Conservation (phyloP, 257 asterid genomes). For the Solanum medicagineum region DNA sequence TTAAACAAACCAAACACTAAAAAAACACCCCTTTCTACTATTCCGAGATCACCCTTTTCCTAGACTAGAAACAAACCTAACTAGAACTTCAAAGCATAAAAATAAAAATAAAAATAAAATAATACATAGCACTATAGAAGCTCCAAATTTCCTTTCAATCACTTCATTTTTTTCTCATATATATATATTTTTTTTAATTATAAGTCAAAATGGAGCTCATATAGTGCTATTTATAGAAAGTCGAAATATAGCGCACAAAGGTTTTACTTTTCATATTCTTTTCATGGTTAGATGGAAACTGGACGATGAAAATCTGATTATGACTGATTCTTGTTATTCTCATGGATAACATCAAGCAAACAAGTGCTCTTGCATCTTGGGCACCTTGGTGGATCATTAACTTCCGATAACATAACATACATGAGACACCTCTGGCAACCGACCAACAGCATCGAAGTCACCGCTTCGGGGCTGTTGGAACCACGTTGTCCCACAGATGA, state of each 20-base stretch:
- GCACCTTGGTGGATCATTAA: constrained; percentile 62
- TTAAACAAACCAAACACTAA: background rate
- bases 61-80: background rate
- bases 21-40: background rate
- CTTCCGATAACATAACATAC: constrained; percentile 82
- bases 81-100: background rate
- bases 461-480: constrained; percentile 33
- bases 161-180: background rate
- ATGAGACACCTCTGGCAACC: constrained; percentile 85
- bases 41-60: background rate
- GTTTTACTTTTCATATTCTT: background rate
- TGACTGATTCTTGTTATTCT: background rate
- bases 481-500: constrained; percentile 34
- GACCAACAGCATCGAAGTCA: constrained; percentile 21
- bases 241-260: background rate
- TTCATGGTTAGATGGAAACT: no score
- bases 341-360: constrained; percentile 45
- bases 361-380: constrained; percentile 90
- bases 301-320: background rate
- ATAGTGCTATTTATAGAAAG: constrained; percentile 26
- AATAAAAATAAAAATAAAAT: background rate
- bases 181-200: no score
- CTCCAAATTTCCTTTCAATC: constrained; percentile 37
- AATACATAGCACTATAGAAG: constrained; percentile 43
- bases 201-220: constrained; percentile 41